Evolutionary conservation across 2,329 filamentous ascomycete species (phyloP).

Genomic region (Diaporthe amygdali): DNA sequence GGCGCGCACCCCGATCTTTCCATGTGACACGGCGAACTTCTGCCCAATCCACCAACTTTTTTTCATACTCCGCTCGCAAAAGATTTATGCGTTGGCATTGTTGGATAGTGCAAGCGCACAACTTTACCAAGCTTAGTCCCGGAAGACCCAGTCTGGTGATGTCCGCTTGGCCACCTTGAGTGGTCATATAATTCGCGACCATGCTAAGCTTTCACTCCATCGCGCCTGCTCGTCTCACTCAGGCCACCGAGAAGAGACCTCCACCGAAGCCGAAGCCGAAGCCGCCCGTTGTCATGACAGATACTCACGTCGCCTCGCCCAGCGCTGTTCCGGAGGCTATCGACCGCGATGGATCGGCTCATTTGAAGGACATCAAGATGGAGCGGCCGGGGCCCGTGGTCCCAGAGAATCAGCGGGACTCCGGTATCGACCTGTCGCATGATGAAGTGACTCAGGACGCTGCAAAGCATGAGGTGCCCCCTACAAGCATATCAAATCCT

Average conservation of each 20-base stretch:
- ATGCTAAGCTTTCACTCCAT: conserved; percentile 23
- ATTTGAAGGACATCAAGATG: not conserved
- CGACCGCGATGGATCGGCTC: not conserved
- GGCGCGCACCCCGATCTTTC: not conserved
- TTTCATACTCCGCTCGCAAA: not conserved
- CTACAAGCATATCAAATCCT: not conserved
- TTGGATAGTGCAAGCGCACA: not conserved
- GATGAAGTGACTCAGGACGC: not conserved
- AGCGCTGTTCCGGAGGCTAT: not conserved
- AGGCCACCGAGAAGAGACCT: not conserved
- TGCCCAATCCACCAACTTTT: not conserved
- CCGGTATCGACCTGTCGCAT: conserved; percentile 5
- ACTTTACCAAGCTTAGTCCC: not conserved
- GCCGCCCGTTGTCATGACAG: not conserved
- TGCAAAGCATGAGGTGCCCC: not conserved
- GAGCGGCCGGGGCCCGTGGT: not conserved
- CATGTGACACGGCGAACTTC: conserved; percentile 11
- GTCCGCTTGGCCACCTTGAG: not conserved
- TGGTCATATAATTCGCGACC: conserved; percentile 1
- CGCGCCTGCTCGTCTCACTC: conserved; percentile 10
- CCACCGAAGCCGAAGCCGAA: not conserved
- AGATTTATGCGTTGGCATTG: conserved; percentile 10
- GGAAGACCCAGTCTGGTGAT: not conserved
- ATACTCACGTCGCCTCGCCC: not conserved
- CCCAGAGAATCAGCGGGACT: not conserved